Percentiles rank a stretch among this genome's conserved stretches.
Conservation (phyloP, 352 stramenopile species). For the Saprolegnia parasitica region DNA sequence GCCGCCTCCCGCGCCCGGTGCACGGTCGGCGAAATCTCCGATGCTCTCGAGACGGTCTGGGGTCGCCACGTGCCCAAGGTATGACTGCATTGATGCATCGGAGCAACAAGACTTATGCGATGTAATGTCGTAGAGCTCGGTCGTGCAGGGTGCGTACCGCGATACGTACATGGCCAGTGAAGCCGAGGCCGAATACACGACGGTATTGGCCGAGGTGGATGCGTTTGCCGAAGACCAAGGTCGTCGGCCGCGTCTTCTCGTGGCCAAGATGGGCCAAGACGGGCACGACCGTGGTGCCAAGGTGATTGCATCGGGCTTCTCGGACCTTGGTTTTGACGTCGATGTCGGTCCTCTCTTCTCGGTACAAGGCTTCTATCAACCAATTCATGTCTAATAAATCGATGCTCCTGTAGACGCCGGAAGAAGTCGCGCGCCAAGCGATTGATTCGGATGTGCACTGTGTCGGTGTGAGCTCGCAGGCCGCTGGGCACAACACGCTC, state of each 20-base stretch:
- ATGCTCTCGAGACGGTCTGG: constrained; percentile 91
- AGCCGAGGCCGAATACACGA: constrained; percentile 84
- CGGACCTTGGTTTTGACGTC: constrained; percentile 97
- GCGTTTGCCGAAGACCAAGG: constrained; percentile 90
- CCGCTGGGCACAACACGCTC: constrained; percentile 94
- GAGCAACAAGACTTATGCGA: not conserved
- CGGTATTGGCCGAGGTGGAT: constrained; percentile 85
- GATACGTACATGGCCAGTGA: constrained; percentile 53
- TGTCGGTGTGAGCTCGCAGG: constrained; percentile 87
- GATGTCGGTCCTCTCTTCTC: constrained; percentile 96
- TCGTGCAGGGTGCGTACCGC: constrained; percentile 54
- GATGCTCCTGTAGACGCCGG: constrained; percentile 42
- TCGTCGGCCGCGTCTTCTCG: constrained; percentile 90
- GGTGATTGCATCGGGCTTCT: constrained; percentile 94
- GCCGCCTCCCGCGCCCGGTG: constrained; percentile 85
- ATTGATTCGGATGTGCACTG: constrained; percentile 96
- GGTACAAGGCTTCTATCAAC: constrained; percentile 34
- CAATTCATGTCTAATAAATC: not conserved
- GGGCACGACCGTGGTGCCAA: constrained; percentile 96
- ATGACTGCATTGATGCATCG: not conserved
- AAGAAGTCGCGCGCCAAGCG: constrained; percentile 65
- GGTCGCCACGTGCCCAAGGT: constrained; percentile 88
- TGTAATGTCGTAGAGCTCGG: constrained; percentile 37
- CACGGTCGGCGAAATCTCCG: constrained; percentile 95
- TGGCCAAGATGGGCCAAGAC: constrained; percentile 96